phyloP scores from a whole-genome alignment of 768 basidiomycete species.

The Rhizopogon vesiculosus region DNA sequence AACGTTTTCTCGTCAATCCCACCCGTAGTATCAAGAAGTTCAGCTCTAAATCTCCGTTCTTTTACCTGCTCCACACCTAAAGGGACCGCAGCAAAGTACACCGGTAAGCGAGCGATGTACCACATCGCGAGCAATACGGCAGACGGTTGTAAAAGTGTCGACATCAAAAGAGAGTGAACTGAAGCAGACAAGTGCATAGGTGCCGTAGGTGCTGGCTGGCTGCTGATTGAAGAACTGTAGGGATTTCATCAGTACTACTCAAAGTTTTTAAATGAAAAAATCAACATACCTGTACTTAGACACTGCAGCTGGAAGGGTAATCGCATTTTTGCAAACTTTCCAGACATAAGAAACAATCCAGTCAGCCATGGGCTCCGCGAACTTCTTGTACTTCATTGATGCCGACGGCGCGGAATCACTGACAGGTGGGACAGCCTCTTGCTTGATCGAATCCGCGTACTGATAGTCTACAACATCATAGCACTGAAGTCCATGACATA shows the following conservation, averaged over 20 bases:
- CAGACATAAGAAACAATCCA: constrained; percentile 80
- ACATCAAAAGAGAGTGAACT: constrained; percentile 69
- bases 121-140: constrained; percentile 74
- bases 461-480: constrained; percentile 7
- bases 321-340: constrained; percentile 76
- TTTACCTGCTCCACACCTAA: constrained; percentile 51
- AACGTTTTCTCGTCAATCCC: constrained; percentile 40
- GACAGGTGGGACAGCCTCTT: constrained; percentile 35
- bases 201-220: constrained; percentile 31
- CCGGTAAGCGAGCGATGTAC: constrained; percentile 77
- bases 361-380: constrained; percentile 72
- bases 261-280: not conserved
- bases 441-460: constrained; percentile 8
- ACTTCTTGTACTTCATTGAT: constrained; percentile 58
- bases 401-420: constrained; percentile 30
- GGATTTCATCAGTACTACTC: constrained; percentile 9
- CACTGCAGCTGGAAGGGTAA: constrained; percentile 52
- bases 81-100: constrained; percentile 52
- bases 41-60: constrained; percentile 59
- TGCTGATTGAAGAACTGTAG: constrained; percentile 22
- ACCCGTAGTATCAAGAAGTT: constrained; percentile 47
- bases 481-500: constrained; percentile 14
- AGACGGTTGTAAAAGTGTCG: constrained; percentile 78
- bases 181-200: constrained; percentile 46
- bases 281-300: constrained; percentile 50